phyloP scores from a whole-genome alignment of 2,329 filamentous ascomycete species.

The Ophiognomonia clavigignenti-juglandacearum region DNA sequence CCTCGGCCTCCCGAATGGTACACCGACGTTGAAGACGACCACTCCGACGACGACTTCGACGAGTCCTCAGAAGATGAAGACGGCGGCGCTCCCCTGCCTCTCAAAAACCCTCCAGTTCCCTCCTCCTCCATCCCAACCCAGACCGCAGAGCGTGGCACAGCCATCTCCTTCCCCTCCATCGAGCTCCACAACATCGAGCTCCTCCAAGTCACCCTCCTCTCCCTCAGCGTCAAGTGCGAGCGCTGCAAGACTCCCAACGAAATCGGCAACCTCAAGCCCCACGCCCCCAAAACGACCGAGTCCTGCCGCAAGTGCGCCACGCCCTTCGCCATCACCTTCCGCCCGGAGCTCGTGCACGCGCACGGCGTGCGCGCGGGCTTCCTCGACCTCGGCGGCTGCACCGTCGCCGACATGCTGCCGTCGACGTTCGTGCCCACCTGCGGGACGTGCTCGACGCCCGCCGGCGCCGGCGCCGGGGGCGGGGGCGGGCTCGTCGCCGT shows the following conservation, averaged over 20 bases:
- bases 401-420: constrained; percentile 69
- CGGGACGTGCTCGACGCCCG: constrained; percentile 65
- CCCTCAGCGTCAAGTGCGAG: constrained; percentile 70
- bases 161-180: constrained; percentile 71
- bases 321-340: constrained; percentile 49
- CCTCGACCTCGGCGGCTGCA: constrained; percentile 70
- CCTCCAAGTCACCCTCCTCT: constrained; percentile 62
- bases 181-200: constrained; percentile 75
- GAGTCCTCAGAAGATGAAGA: constrained; percentile 34
- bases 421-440: constrained; percentile 79
- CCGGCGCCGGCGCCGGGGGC: no score
- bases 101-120: constrained; percentile 19
- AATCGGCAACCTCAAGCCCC: constrained; percentile 59
- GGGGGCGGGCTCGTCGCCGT: constrained; percentile 68
- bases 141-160: constrained; percentile 62
- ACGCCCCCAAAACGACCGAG: constrained; percentile 38
- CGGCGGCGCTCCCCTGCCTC: constrained; percentile 35
- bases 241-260: constrained; percentile 73
- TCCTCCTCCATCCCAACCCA: constrained; percentile 26
- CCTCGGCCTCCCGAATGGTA: constrained; percentile 75
- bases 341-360: constrained; percentile 66
- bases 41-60: constrained; percentile 41
- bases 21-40: constrained; percentile 39
- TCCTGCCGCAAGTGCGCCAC: constrained; percentile 58
- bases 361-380: constrained; percentile 74